Percentiles rank a stretch among this genome's conserved stretches.
phyloP scores from a whole-genome alignment of 768 basidiomycete species.

The Aureoboletus auriporus region DNA sequence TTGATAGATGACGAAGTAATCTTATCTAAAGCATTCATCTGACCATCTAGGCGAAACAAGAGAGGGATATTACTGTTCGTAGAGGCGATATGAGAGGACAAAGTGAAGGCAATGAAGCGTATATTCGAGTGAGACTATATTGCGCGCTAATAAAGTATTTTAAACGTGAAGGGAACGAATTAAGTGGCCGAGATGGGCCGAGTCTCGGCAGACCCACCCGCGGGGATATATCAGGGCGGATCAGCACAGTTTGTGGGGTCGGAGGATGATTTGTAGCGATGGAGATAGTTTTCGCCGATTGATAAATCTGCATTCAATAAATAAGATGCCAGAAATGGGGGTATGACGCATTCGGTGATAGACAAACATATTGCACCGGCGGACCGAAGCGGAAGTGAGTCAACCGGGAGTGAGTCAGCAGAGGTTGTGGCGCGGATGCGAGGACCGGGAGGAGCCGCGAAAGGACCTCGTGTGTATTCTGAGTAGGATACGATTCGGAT shows the following conservation, averaged over 20 bases:
- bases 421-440: neutral
- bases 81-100: no score
- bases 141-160: no score
- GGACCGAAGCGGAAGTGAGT: constrained; percentile 4
- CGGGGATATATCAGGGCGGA: no score
- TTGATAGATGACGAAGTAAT: constrained; percentile 3
- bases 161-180: neutral
- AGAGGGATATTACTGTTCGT: no score
- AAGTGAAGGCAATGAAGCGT: no score
- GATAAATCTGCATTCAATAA: neutral
- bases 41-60: neutral
- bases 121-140: no score
- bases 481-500: constrained; percentile 15
- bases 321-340: neutral
- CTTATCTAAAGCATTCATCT: constrained; percentile 17
- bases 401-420: constrained; percentile 13
- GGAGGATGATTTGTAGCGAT: constrained; percentile 15
- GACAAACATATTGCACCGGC: constrained; percentile 6
- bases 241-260: constrained; percentile 1
- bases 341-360: neutral
- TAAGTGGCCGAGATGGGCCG: neutral
- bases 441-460: neutral
- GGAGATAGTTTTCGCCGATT: neutral
- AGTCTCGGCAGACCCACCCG: neutral
- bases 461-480: no score